Evolutionary conservation across 164 flowering plant genomes (phyloP).

Genomic region (Brasenia schreberi): DNA sequence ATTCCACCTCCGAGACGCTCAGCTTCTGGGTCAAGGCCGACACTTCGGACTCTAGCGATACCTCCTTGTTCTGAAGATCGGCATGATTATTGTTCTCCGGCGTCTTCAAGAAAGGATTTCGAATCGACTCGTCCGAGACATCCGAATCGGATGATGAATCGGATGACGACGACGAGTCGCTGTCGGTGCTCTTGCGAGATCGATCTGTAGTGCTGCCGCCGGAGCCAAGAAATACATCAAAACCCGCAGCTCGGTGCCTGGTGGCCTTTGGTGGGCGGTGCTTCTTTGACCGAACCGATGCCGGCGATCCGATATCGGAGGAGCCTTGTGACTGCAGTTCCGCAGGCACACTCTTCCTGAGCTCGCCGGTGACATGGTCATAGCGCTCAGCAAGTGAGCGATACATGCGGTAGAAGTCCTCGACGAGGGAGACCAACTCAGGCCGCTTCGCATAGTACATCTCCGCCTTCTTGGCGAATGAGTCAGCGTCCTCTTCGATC

Average conservation of each 20-base stretch:
- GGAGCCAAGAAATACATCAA: conserved; percentile 63
- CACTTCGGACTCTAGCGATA: conserved; percentile 41
- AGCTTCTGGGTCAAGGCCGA: conserved; percentile 27
- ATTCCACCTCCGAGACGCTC: conserved; percentile 29
- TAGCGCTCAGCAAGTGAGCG: conserved; percentile 86
- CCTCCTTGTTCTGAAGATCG: conserved; percentile 16
- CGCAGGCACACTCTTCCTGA: conserved; percentile 43
- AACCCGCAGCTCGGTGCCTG: conserved; percentile 62
- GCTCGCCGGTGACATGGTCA: conserved; percentile 72
- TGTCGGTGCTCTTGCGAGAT: conserved; percentile 37
- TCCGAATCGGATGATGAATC: conserved; percentile 42
- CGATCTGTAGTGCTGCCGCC: conserved; percentile 38
- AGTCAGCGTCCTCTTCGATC: conserved; percentile 89
- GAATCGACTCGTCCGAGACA: conserved; percentile 14
- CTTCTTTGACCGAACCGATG: conserved; percentile 30
- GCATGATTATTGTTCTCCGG: conserved; percentile 17
- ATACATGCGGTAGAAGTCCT: conserved; percentile 79
- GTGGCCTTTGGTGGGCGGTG: conserved; percentile 19
- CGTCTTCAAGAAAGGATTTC: conserved; percentile 12
- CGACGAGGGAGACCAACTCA: conserved; percentile 57
- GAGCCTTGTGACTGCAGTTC: conserved; percentile 65
- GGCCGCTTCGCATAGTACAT: conserved; percentile 88
- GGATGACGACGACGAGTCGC: conserved; percentile 24
- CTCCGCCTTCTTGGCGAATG: conserved; percentile 84
- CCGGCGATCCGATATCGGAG: conserved; percentile 30